phyloP scores from a whole-genome alignment of 352 stramenopile species.

The Globisporangium barbulae region DNA sequence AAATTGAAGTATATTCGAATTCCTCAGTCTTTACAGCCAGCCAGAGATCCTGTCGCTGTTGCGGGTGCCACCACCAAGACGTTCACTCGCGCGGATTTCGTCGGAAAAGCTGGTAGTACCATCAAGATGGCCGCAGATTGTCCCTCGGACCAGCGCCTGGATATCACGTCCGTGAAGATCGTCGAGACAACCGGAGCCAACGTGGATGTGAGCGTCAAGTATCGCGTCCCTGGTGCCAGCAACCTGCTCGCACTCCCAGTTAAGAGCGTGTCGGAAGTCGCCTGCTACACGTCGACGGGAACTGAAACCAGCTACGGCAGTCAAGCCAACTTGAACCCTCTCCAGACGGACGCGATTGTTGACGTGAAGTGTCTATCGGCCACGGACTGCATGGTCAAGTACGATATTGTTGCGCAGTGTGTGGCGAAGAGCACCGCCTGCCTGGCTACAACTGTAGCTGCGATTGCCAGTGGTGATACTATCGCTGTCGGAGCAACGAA shows the following conservation, averaged over 20 bases:
- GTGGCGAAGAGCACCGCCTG: neutral
- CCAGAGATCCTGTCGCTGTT: neutral
- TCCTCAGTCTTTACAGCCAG: no score
- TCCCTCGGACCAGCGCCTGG: neutral
- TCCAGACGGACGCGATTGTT: neutral
- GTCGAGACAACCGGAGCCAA: neutral
- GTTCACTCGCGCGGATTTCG: no score
- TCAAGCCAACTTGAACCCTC: neutral
- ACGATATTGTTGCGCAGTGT: neutral
- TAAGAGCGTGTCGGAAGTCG: neutral
- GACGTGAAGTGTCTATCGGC: neutral
- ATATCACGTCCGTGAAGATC: constrained; percentile 3
- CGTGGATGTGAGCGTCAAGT: neutral
- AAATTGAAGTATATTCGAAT: no score
- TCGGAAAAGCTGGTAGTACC: no score
- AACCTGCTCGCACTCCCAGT: no score
- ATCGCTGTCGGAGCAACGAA: no score
- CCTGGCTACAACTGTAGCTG: no score
- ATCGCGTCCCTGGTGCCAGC: neutral
- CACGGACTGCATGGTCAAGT: neutral
- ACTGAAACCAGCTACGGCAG: neutral
- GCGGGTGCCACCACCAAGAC: no score
- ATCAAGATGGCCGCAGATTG: neutral
- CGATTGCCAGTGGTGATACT: no score
- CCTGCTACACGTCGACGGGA: neutral